Evolutionary conservation across 2,329 filamentous ascomycete genomes (phyloP).

Genomic region (Scortechinia acanthostroma): DNA sequence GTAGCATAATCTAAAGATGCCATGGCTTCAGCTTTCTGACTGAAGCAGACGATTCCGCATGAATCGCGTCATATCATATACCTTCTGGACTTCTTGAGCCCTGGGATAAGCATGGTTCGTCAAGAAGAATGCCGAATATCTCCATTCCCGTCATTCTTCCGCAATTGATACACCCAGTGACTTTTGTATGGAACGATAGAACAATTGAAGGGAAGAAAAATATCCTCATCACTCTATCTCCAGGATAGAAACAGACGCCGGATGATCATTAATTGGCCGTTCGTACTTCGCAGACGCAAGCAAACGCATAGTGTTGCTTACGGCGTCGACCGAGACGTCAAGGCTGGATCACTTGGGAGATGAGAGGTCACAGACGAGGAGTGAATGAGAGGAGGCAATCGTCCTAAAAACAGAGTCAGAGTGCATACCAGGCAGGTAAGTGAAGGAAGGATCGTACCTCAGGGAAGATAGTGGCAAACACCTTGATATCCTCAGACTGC

Average conservation of each 20-base stretch:
- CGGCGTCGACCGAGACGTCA: no score
- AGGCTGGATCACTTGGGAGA: no score
- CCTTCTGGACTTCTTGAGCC: background rate
- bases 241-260: background rate
- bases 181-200: background rate
- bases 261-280: no score
- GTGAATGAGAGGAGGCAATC: background rate
- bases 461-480: conserved; percentile 97
- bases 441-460: conserved; percentile 57
- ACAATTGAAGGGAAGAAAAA: background rate
- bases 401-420: no score
- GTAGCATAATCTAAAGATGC: no score
- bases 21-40: no score
- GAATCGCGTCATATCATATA: background rate
- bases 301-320: no score
- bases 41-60: conserved; percentile 1
- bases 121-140: no score
- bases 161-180: no score
- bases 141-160: no score
- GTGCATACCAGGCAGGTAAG: no score
- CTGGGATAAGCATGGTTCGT: background rate
- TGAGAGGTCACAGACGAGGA: background rate
- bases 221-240: background rate
- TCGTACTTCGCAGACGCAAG: no score
- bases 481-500: conserved; percentile 86